These are phyloP conservation scores for Dendrobium huoshanense DNA, from an alignment of 106 monocot species.

Conservation along the genomic window DNA sequence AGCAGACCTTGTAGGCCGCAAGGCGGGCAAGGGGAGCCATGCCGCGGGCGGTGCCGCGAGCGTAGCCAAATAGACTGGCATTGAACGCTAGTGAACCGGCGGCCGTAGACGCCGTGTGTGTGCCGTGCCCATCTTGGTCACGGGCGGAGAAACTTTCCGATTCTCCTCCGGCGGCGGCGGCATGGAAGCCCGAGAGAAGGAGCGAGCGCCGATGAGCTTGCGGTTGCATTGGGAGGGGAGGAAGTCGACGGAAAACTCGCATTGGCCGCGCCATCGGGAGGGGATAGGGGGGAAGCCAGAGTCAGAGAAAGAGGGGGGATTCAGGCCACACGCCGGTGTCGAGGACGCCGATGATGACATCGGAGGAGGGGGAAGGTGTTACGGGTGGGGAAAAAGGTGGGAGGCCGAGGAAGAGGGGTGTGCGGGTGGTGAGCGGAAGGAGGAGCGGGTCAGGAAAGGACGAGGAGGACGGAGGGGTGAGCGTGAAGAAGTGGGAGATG, in stretches of 20 bases:
- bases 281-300: constrained; percentile 25
- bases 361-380: constrained; percentile 3
- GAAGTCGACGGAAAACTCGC: constrained; percentile 44
- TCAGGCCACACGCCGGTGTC: constrained; percentile 66
- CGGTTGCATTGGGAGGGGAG: constrained; percentile 36
- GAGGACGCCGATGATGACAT: constrained; percentile 44
- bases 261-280: constrained; percentile 28
- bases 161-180: constrained; percentile 1
- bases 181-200: constrained; percentile 47
- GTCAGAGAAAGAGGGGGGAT: constrained; percentile 33
- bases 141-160: constrained; percentile 23
- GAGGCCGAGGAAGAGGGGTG: constrained; percentile 21
- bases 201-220: constrained; percentile 58
- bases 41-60: constrained; percentile 14
- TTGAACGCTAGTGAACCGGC: constrained; percentile 17
- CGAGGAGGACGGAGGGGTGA: constrained; percentile 20
- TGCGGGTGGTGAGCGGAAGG: constrained; percentile 22
- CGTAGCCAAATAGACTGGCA: constrained; percentile 27
- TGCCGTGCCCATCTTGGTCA: constrained; percentile 42
- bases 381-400: not conserved
- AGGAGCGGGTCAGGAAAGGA: constrained; percentile 22
- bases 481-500: constrained; percentile 23
- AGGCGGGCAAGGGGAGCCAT: constrained; percentile 10
- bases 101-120: constrained; percentile 42
- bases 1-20: constrained; percentile 36